Base-by-base conservation (phyloP, 2,329 filamentous ascomycete species). In the Teratosphaeriaceae sp. region DNA sequence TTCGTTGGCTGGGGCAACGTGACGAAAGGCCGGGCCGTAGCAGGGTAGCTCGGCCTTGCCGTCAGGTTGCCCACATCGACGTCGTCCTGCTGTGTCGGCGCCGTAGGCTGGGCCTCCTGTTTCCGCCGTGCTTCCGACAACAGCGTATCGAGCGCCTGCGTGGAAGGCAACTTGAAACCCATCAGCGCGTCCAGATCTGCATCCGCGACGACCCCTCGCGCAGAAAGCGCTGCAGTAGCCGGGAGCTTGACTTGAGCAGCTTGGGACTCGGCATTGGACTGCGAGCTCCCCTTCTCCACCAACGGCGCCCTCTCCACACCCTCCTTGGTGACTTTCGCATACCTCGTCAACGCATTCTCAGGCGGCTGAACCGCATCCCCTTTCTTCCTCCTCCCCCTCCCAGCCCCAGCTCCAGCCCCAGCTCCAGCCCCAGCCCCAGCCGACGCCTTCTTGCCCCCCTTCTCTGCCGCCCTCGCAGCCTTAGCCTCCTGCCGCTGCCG, bases 401-500 rank as follows among this genome's bases (percentile, higher is more conserved):
- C 31, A 23, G 20, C 40, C 19, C n/a, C n/a, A n/a, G n/a, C n/a
- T n/a, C n/a, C n/a, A n/a, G n/a, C 44, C 48, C 42, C 44, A 47
- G 23, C 43, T 47, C n/a, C n/a, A n/a, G n/a, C n/a, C n/a, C 31
- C 42, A 11, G 39, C 19, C 29, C 2, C 15, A 11, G 22, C 18
- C 4, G 24, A 4, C 15, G 42, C 26, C 42, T 51, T 49, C 41
- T 51, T 46, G 33, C 13, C 27, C 12, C 47, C 43, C 33, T 49
- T 45, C 43, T 34, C 15, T 22, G 35, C 21, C n/a, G 49, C 51
- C 1, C 41, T 46, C 1, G 34, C 51, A 8, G 47, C 52, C 35
- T 40, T 42, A 5, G 57, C 58, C 29, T 55, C 49, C 22, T 51
- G 43, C 39, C 52, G 54, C 11, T 50, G 40, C 33, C 56, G 56